Conservation (phyloP, 2,329 filamentous ascomycete species). For the Incumbomyces lentus region DNA sequence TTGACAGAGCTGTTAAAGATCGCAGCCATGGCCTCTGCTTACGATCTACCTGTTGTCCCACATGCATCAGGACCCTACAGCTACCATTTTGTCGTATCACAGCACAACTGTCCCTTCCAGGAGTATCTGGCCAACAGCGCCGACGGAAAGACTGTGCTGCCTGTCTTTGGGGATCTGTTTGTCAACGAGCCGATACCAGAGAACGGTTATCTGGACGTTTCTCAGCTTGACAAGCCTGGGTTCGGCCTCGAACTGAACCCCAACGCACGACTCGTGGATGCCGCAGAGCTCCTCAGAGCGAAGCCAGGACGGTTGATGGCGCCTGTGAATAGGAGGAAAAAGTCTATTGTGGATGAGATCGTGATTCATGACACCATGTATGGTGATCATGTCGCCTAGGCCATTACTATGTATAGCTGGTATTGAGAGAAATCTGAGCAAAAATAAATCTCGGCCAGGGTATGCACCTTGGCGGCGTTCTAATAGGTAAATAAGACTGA, state of each 20-base stretch:
- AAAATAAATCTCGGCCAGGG: no score
- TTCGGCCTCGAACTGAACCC: slow-evolving; percentile 85
- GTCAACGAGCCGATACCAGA: slow-evolving; percentile 79
- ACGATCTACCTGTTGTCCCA: slow-evolving; percentile 91
- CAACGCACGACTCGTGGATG: slow-evolving; percentile 66
- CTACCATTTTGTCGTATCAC: slow-evolving; percentile 91
- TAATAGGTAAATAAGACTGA: no score
- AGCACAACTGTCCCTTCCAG: slow-evolving; percentile 88
- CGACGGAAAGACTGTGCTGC: slow-evolving; percentile 78
- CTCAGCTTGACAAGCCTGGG: slow-evolving; percentile 75
- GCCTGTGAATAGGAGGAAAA: slow-evolving; percentile 23
- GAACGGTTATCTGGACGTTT: slow-evolving; percentile 69
- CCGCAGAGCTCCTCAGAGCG: slow-evolving; percentile 61
- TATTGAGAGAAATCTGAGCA: no score
- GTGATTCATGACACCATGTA: neutral
- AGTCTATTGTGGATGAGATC: slow-evolving; percentile 1
- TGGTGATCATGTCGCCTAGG: slow-evolving; percentile 1
- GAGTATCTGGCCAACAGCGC: slow-evolving; percentile 91
- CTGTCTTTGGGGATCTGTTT: slow-evolving; percentile 87
- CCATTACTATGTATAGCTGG: no score
- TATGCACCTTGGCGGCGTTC: no score
- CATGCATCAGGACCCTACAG: slow-evolving; percentile 90
- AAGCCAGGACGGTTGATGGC: slow-evolving; percentile 39
- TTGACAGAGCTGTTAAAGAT: slow-evolving; percentile 87
- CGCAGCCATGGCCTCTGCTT: slow-evolving; percentile 77